These are phyloP conservation scores for Malassezia psittaci DNA, from an alignment of 1,284 basidiomycete species.

Conservation along the genomic window DNA sequence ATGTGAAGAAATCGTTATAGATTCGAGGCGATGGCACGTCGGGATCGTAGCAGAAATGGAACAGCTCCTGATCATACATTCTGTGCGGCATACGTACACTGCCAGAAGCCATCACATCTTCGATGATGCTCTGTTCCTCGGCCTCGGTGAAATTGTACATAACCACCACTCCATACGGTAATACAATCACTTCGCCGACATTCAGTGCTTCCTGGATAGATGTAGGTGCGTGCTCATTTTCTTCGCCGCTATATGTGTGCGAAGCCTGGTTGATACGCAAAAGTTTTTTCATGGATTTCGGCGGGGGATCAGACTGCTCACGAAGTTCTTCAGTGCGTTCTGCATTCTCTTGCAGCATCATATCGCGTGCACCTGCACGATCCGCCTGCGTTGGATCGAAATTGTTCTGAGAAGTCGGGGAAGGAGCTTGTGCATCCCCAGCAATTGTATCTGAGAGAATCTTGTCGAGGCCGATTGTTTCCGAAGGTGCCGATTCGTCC, in stretches of 20 bases:
- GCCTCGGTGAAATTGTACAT: constrained; percentile 45
- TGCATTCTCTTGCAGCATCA: constrained; percentile 8
- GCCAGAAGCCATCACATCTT: constrained; percentile 40
- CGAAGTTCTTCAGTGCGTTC: constrained; percentile 19
- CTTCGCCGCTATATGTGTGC: constrained; percentile 42
- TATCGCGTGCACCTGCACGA: constrained; percentile 7
- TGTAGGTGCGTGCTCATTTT: constrained; percentile 38
- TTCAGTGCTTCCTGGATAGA: constrained; percentile 41
- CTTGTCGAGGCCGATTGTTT: background rate
- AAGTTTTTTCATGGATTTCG: constrained; percentile 18
- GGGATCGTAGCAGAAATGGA: constrained; percentile 58
- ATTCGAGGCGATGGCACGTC: constrained; percentile 66
- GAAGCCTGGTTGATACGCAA: constrained; percentile 42
- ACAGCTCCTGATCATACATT: constrained; percentile 37
- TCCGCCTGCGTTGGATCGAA: constrained; percentile 11
- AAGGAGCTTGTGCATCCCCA: background rate
- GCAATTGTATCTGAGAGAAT: background rate
- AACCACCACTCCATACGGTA: constrained; percentile 46
- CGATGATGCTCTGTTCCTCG: constrained; percentile 41
- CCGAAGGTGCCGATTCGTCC: constrained; percentile 15
- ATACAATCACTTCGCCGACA: constrained; percentile 40
- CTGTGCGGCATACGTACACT: constrained; percentile 25
- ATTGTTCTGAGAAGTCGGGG: background rate
- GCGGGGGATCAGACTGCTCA: constrained; percentile 18
- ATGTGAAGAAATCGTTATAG: constrained; percentile 72